phyloP scores from a whole-genome alignment of 1,284 basidiomycete species.

The Athelia sp. region DNA sequence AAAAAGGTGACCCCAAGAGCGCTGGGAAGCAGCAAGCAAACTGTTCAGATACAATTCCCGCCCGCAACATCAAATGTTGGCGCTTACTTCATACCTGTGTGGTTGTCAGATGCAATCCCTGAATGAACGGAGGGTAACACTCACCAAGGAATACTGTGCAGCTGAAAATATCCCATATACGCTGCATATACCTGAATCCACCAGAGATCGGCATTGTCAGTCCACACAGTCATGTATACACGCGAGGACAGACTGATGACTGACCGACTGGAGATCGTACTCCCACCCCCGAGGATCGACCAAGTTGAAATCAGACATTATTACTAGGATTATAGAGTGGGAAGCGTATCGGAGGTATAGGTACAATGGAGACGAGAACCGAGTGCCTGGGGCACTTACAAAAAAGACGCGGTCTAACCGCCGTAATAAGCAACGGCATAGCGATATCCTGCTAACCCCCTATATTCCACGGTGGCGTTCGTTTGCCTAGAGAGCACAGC shows the following conservation, averaged over 20 bases:
- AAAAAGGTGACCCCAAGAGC: slow-evolving; percentile 80
- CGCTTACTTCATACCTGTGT: too few species aligned
- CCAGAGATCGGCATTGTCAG: neutral
- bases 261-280: slow-evolving; percentile 79
- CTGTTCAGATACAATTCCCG: slow-evolving; percentile 59
- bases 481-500: too few species aligned
- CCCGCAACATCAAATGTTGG: neutral
- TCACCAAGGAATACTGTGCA: slow-evolving; percentile 69
- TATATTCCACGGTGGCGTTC: too few species aligned
- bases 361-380: neutral
- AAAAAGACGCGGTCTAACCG: too few species aligned
- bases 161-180: slow-evolving; percentile 80
- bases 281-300: slow-evolving; percentile 81
- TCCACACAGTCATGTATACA: too few species aligned
- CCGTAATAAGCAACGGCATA: too few species aligned
- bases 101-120: neutral
- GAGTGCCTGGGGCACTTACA: too few species aligned
- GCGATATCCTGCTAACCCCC: too few species aligned
- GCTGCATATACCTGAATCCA: slow-evolving; percentile 67
- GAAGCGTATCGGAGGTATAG: neutral
- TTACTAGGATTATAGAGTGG: too few species aligned
- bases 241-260: slow-evolving; percentile 13
- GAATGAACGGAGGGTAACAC: slow-evolving; percentile 12
- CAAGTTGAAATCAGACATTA: slow-evolving; percentile 63
- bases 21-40: slow-evolving; percentile 36